phyloP scores from a whole-genome alignment of 2,329 filamentous ascomycete species.

The Harringtonia aguacate region DNA sequence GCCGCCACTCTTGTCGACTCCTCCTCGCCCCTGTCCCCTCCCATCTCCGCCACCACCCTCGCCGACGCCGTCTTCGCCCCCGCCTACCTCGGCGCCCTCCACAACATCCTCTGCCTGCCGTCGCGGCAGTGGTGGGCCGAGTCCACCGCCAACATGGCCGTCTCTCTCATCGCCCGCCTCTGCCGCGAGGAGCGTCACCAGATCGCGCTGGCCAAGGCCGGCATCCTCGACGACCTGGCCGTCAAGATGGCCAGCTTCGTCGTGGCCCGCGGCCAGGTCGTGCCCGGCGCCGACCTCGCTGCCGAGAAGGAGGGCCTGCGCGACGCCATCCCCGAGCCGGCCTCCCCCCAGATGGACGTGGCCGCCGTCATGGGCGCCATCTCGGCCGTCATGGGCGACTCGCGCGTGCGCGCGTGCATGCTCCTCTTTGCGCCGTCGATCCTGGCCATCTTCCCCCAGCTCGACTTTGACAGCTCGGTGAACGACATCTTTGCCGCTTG shows the following conservation, averaged over 20 bases:
- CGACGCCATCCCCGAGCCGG: conserved; percentile 49
- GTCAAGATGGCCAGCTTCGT: conserved; percentile 62
- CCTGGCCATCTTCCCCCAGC: conserved; percentile 55
- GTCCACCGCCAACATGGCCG: conserved; percentile 36
- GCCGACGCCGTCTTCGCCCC: conserved; percentile 55
- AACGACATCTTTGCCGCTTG: conserved; percentile 39
- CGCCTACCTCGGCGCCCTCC: conserved; percentile 50
- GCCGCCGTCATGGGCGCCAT: conserved; percentile 68
- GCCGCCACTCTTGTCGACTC: conserved; percentile 24
- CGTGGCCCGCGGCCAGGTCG: conserved; percentile 55
- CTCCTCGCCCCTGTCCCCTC: conserved; percentile 41
- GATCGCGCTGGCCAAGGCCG: conserved; percentile 57
- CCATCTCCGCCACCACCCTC: conserved; percentile 36
- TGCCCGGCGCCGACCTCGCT: conserved; percentile 49
- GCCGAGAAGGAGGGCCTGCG: conserved; percentile 43
- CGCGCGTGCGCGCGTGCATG: conserved; percentile 65
- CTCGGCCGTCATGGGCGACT: conserved; percentile 65
- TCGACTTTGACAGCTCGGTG: conserved; percentile 37
- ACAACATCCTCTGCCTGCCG: conserved; percentile 50
- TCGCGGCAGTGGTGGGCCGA: conserved; percentile 30
- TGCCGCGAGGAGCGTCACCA: conserved; percentile 63
- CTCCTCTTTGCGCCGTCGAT: conserved; percentile 59
- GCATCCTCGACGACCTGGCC: conserved; percentile 70
- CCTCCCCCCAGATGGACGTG: conserved; percentile 48
- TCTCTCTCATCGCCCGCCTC: conserved; percentile 43